A percentile compares a stretch with the other conserved stretches of the same genome.
Conservation (phyloP, 257 asterid species). For the Coffea eugenioides region DNA sequence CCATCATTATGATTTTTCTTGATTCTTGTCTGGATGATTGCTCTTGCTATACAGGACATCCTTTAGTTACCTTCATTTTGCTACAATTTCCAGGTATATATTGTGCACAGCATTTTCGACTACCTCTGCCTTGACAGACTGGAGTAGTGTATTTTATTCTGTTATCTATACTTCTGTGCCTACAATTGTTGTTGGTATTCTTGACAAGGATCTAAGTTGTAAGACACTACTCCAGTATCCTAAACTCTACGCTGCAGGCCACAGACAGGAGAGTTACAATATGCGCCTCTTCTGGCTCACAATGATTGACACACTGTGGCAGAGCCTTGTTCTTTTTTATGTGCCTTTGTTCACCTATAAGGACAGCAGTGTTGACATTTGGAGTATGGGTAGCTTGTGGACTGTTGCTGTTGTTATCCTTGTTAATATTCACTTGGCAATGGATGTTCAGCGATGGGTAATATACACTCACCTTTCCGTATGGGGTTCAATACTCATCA, state of each 20-base stretch:
- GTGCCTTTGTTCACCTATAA: conserved; percentile 65
- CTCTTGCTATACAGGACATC: not conserved
- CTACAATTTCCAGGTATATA: conserved; percentile 60
- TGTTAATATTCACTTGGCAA: conserved; percentile 91
- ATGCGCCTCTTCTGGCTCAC: conserved; percentile 91
- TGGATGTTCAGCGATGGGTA: conserved; percentile 91
- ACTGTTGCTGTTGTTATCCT: conserved; percentile 85
- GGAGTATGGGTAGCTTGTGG: conserved; percentile 99
- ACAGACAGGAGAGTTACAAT: conserved; percentile 91
- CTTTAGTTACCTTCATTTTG: conserved; percentile 14
- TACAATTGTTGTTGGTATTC: conserved; percentile 87
- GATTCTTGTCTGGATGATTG: not conserved
- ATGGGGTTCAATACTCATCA: conserved; percentile 80
- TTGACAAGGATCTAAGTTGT: conserved; percentile 89
- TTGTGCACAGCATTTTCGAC: conserved; percentile 89
- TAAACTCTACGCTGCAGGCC: conserved; percentile 89
- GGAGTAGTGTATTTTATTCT: conserved; percentile 95
- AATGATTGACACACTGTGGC: conserved; percentile 94
- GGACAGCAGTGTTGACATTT: conserved; percentile 84
- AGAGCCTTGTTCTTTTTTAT: conserved; percentile 93
- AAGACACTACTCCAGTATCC: conserved; percentile 84
- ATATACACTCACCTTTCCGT: conserved; percentile 71
- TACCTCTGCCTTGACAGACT: conserved; percentile 91
- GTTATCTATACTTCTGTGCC: conserved; percentile 93
- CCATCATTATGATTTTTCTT: not conserved